Evolutionary conservation across 768 basidiomycete species (phyloP), one percentile per base, ranked within the genome.

Genomic region (Brasilioporus rufonigricans): DNA sequence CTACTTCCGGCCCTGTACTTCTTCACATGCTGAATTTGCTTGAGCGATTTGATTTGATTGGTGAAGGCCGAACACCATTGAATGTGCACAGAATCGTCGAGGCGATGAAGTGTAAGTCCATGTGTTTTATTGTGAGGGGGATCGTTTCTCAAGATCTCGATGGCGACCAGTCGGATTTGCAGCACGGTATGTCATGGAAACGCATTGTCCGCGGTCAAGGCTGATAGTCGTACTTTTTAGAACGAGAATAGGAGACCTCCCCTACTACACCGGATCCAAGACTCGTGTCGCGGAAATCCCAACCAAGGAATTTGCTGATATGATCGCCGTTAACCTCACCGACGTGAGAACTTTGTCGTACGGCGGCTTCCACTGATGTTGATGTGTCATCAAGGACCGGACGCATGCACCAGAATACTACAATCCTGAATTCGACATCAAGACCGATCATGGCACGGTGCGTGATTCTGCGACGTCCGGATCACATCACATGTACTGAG

Each of bases 1-100:
- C 97, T 6, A 86, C 89, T 10, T 88, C 88, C 12, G 95, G 96
- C 6, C 87, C 91, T 77, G 91, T 90, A n/a, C 74, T 98, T 39
- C 73, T 97, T 38, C 89, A 93, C 66, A 89, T 98, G 80, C 74
- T 98, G n/a, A 97, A 98, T 66, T 68, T 94, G 19, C 73, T 96
- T 44, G 94, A 97, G 65, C 77, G 80, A n/a, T 98, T 81, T 64
- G 73, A 78, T 48, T 63, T 77, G 35, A 70, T 81, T 32, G 60
- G 78, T 18, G 72, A 74, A 24, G 83, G 83, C 43, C 70, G 76
- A 58, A 85, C 78, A n/a, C 76, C 78, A 1, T 67, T 92, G 16
- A 89, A 84, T 59, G 76, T 82, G 3, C 97, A 98, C 68, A 79
- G 94, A 44, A 67, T 91, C 5, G 76, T 98, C 14, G 97, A 98